phyloP scores from a whole-genome alignment of 73 alveolate genomes.

The Symbiodinium natans region DNA sequence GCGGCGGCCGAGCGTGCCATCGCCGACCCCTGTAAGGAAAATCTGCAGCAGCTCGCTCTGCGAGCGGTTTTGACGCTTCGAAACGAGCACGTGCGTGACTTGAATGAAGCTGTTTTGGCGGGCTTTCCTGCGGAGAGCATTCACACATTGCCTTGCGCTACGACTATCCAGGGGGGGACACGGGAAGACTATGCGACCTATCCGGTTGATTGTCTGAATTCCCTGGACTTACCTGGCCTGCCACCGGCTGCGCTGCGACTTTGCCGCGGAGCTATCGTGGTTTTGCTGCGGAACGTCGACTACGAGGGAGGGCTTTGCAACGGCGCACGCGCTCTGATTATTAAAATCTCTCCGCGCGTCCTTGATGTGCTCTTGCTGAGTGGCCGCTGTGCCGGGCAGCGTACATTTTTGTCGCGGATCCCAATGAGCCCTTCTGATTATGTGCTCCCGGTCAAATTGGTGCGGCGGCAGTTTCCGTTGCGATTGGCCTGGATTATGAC shows the following conservation, averaged over 20 bases:
- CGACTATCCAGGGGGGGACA: background rate
- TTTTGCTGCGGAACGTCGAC: constrained; percentile 18
- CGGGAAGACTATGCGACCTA: background rate
- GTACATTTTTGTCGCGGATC: constrained; percentile 13
- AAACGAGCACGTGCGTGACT: too few relatives aligned
- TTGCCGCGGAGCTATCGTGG: background rate
- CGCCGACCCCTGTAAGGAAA: background rate
- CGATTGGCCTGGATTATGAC: constrained; percentile 25
- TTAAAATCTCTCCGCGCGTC: background rate
- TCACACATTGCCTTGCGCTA: too few relatives aligned
- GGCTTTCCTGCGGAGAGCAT: too few relatives aligned
- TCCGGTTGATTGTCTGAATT: background rate
- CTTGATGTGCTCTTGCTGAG: background rate
- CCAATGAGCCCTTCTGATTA: background rate
- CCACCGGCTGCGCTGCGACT: constrained; percentile 10
- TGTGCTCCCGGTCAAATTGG: background rate
- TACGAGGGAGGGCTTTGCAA: background rate
- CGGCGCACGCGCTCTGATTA: background rate
- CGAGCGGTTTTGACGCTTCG: too few relatives aligned
- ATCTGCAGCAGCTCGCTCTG: too few relatives aligned
- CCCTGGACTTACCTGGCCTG: background rate
- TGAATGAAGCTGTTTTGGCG: too few relatives aligned
- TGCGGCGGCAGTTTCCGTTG: constrained; percentile 24
- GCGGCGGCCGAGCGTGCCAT: background rate
- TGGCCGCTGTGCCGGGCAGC: background rate